Conservation (phyloP, 495 filamentous ascomycete genomes). For the Xylona heveae region DNA sequence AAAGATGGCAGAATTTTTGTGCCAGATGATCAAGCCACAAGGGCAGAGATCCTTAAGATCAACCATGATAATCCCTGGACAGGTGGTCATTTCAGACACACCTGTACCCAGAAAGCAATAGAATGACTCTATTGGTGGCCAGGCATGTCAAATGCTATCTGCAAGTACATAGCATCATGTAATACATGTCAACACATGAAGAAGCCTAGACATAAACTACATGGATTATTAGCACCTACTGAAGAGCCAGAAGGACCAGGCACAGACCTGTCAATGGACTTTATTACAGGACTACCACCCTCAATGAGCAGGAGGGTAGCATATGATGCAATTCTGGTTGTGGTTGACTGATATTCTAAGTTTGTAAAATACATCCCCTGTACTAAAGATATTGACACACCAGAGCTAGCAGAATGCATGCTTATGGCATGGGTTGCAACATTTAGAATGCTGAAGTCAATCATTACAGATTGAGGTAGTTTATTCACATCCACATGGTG, state of each 20-base stretch:
- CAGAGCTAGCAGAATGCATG: background rate
- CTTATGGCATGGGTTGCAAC: background rate
- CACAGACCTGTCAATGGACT: slow-evolving; percentile 7
- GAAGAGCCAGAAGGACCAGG: slow-evolving; percentile 3
- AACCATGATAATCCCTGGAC: slow-evolving; percentile 1
- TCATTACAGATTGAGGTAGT: slow-evolving; percentile 3
- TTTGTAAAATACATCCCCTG: slow-evolving; percentile 2
- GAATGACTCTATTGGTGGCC: slow-evolving; percentile 4
- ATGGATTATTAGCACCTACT: slow-evolving; percentile 5
- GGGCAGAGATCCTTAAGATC: slow-evolving; percentile 3
- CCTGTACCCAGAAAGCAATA: slow-evolving; percentile 2
- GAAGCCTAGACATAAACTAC: slow-evolving; percentile 2
- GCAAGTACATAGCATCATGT: background rate
- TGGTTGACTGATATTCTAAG: slow-evolving; percentile 5
- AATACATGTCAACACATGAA: slow-evolving; percentile 2
- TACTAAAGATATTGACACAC: background rate
- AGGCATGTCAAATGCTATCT: background rate
- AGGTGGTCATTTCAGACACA: slow-evolving; percentile 4
- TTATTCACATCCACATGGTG: slow-evolving; percentile 1
- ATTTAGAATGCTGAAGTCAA: background rate
- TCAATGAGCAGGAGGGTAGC: background rate
- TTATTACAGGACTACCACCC: slow-evolving; percentile 6
- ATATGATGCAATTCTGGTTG: slow-evolving; percentile 4
- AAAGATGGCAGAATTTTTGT: background rate
- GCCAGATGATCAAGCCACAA: background rate